Base-by-base conservation (phyloP, 1,284 basidiomycete species). In the Mycena citricolor region DNA sequence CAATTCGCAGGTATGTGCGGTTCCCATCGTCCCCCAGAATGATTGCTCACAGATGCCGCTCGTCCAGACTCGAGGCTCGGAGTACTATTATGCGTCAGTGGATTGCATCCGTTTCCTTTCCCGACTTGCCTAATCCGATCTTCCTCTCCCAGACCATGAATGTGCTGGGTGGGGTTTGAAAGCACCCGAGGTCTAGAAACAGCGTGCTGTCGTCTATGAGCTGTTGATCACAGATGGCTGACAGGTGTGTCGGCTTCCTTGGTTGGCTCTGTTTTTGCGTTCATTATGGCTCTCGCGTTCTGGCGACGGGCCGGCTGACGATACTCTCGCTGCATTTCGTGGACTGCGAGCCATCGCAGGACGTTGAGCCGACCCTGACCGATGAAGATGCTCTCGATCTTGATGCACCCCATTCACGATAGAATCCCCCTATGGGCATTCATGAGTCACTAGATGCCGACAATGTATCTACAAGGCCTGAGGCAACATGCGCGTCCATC, bases 161-260 rank as follows among this genome's bases (percentile, higher is more conserved):
- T n/a, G n/a, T n/a, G n/a, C n/a, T n/a, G n/a, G n/a, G n/a, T n/a
- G n/a, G n/a, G n/a, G n/a, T n/a, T 61, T 81, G 22, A 51, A 69
- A 2, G 69, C 70, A 8, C 64, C 68, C 7, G 81, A 84, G 57
- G 78, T 81, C 2, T 78, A 85, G 61, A 80, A 81, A 56, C 72
- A 83, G 5, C 69, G 82, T 12, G 74, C 75, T 4, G 57, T 85
- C 17, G 84, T 84, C 54, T 85, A 82, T 82, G 83, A 85, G 54
- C 52, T 85, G 19, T 83, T 79, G 52, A 76, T 81, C 46, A 79
- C 79, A 0, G 80, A 83, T 58, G 74, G 74, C 43, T 83, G 79
- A 79, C 80, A 79, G 67, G 80, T 79, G 47, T 20, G 69, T 49
- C n/a, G n/a, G n/a, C n/a, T n/a, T 49, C n/a, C n/a, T n/a, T n/a